These are phyloP conservation scores for Isoetes taiwanensis DNA, from an alignment of 75 land plant species.

Conservation along the genomic window DNA sequence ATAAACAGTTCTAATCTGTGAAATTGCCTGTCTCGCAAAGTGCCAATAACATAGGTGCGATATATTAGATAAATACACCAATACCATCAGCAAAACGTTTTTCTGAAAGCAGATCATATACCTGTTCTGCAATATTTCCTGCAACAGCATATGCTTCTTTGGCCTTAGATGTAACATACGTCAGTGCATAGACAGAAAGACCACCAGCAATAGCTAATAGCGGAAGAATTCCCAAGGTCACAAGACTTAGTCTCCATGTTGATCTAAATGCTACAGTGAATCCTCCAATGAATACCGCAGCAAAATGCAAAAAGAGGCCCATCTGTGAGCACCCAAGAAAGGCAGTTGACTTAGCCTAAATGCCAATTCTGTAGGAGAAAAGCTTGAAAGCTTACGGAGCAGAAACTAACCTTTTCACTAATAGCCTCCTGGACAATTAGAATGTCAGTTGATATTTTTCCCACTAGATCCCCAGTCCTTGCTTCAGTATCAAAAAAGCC, in stretches of 20 bases:
- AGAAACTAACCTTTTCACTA: conserved; percentile 34
- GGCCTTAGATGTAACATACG: conserved; percentile 48
- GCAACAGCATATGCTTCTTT: conserved; percentile 74
- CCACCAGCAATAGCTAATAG: conserved; percentile 84
- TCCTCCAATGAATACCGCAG: conserved; percentile 66
- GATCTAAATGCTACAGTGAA: conserved; percentile 64
- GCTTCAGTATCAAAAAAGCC: conserved; percentile 36
- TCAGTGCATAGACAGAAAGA: conserved; percentile 51
- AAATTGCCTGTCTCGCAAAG: conserved; percentile 59
- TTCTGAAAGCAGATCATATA: too few relatives aligned
- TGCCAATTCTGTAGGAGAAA: too few relatives aligned
- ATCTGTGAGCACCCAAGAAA: conserved; percentile 34
- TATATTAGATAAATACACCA: too few relatives aligned
- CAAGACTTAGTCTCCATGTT: conserved; percentile 84
- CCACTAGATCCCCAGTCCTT: conserved; percentile 19
- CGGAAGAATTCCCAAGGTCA: conserved; percentile 75
- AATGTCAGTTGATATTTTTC: conserved; percentile 30
- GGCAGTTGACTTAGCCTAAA: too few relatives aligned
- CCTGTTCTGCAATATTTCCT: conserved; percentile 89
- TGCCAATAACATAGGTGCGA: too few relatives aligned
- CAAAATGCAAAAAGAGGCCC: conserved; percentile 78
- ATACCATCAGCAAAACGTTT: too few relatives aligned
- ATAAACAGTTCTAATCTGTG: conserved; percentile 61
- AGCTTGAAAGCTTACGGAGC: too few relatives aligned
- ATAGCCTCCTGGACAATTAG: conserved; percentile 31